phyloP scores from a whole-genome alignment of 148 eudicot genomes.

The Arbutus unedo region DNA sequence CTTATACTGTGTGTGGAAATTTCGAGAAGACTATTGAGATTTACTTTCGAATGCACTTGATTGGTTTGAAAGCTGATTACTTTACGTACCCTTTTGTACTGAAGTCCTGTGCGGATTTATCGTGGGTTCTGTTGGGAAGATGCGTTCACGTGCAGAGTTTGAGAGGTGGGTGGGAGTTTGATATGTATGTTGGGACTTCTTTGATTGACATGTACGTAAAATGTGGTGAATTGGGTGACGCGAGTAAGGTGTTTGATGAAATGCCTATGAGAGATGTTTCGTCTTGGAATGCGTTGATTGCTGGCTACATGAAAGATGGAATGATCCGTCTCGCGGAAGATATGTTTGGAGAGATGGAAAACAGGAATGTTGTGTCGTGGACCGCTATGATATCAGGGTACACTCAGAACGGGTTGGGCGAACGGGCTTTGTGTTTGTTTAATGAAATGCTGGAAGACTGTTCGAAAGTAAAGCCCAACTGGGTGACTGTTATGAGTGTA shows the following conservation, averaged over 20 bases:
- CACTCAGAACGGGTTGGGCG: slow-evolving; percentile 48
- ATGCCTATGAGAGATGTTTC: slow-evolving; percentile 41
- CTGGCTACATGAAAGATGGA: slow-evolving; percentile 47
- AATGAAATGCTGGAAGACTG: slow-evolving; percentile 33
- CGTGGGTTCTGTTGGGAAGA: slow-evolving; percentile 24
- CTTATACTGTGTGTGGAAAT: slow-evolving; percentile 22
- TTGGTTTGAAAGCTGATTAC: slow-evolving; percentile 28
- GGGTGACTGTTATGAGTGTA: slow-evolving; percentile 49
- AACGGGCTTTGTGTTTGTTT: slow-evolving; percentile 35
- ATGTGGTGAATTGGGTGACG: slow-evolving; percentile 33
- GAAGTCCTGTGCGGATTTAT: slow-evolving; percentile 36
- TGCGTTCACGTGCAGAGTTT: slow-evolving; percentile 36
- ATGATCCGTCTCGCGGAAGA: slow-evolving; percentile 28
- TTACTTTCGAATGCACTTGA: slow-evolving; percentile 25
- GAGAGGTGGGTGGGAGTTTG: slow-evolving; percentile 37
- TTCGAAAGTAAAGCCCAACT: slow-evolving; percentile 42
- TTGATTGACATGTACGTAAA: slow-evolving; percentile 52
- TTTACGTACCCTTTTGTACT: slow-evolving; percentile 54
- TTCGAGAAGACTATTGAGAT: slow-evolving; percentile 17
- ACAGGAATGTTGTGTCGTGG: slow-evolving; percentile 51
- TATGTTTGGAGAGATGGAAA: slow-evolving; percentile 32
- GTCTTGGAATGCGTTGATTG: slow-evolving; percentile 51
- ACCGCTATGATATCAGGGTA: slow-evolving; percentile 57
- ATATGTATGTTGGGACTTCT: slow-evolving; percentile 51
- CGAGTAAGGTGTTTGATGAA: slow-evolving; percentile 37